These are phyloP conservation scores for Lizanozyma gosingica DNA, from an alignment of 1,139 yeast species.

Conservation along the genomic window DNA sequence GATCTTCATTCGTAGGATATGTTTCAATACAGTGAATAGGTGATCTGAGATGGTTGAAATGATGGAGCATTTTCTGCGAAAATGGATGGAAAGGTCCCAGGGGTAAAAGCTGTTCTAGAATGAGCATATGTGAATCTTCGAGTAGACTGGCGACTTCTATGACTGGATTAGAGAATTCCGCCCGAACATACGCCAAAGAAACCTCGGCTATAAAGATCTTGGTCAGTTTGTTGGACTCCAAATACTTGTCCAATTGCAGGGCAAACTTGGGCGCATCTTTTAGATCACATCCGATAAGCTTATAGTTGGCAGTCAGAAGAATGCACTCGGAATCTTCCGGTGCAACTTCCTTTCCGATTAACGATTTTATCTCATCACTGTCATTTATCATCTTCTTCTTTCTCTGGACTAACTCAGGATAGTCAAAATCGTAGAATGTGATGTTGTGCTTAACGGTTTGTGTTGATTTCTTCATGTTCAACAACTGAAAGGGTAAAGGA, in stretches of 20 bases:
- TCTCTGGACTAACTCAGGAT: slow-evolving; percentile 53
- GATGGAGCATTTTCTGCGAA: slow-evolving; percentile 67
- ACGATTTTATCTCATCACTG: slow-evolving; percentile 36
- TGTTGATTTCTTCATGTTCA: slow-evolving; percentile 13
- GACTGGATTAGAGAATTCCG: slow-evolving; percentile 57
- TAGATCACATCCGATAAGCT: slow-evolving; percentile 65
- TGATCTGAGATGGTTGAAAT: slow-evolving; percentile 58
- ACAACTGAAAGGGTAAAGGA: slow-evolving; percentile 63
- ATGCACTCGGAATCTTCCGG: slow-evolving; percentile 3
- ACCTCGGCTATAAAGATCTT: slow-evolving; percentile 74
- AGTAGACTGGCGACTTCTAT: slow-evolving; percentile 39
- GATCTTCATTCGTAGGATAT: slow-evolving; percentile 47
- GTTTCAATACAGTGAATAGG: slow-evolving; percentile 60
- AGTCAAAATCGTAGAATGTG: slow-evolving; percentile 64
- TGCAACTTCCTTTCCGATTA: slow-evolving; percentile 30
- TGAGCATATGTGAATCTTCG: slow-evolving; percentile 49
- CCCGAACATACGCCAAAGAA: slow-evolving; percentile 72
- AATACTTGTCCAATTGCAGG: slow-evolving; percentile 27
- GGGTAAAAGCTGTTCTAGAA: slow-evolving; percentile 69
- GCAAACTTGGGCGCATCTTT: slow-evolving; percentile 33
- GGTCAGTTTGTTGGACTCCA: slow-evolving; percentile 12
- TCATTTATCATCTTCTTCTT: slow-evolving; percentile 44
- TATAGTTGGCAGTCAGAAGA: slow-evolving; percentile 33
- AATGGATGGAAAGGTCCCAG: slow-evolving; percentile 56
- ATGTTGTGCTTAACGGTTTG: slow-evolving; percentile 15